Conservation (phyloP, 164 flowering plant species). For the Aristolochia fimbriata region DNA sequence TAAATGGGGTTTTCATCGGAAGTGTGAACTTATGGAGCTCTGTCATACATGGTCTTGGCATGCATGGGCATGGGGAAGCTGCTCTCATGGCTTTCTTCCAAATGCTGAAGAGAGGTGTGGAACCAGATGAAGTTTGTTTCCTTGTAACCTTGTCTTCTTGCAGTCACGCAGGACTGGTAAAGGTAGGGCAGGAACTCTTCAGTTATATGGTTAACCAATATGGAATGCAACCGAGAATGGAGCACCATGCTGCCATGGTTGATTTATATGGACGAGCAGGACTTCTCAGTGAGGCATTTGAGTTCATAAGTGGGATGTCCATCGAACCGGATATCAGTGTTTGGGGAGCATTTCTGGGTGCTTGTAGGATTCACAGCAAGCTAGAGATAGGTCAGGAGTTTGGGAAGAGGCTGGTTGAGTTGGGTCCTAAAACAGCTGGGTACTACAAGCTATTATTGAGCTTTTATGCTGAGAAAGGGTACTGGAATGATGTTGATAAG, state of each 20-base stretch:
- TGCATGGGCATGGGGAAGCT: constrained; percentile 13
- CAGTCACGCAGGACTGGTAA: constrained; percentile 11
- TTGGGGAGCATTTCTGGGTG: constrained; percentile 14
- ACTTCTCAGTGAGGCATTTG: constrained; percentile 10
- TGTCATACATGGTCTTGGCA: constrained; percentile 12
- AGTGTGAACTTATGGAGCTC: constrained; percentile 14
- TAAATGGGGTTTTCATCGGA: background rate
- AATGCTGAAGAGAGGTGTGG: constrained; percentile 14
- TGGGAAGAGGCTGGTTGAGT: constrained; percentile 1
- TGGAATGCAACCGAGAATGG: constrained; percentile 6
- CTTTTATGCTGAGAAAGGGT: constrained; percentile 4
- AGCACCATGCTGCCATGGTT: constrained; percentile 11
- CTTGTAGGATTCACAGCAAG: constrained; percentile 11
- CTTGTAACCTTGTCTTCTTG: constrained; percentile 9
- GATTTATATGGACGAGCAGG: constrained; percentile 15
- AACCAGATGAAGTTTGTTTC: constrained; percentile 12
- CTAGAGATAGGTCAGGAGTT: constrained; percentile 3
- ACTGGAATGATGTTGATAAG: constrained; percentile 8
- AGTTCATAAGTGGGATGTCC: constrained; percentile 7
- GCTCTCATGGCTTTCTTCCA: constrained; percentile 12
- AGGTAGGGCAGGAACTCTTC: constrained; percentile 3
- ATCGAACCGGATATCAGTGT: constrained; percentile 7
- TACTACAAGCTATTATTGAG: constrained; percentile 9
- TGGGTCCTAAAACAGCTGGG: constrained; percentile 6
- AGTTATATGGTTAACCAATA: constrained; percentile 9